Evolutionary conservation across 345 rosid species (phyloP).

Genomic region (Leavenworthia alabamica): DNA sequence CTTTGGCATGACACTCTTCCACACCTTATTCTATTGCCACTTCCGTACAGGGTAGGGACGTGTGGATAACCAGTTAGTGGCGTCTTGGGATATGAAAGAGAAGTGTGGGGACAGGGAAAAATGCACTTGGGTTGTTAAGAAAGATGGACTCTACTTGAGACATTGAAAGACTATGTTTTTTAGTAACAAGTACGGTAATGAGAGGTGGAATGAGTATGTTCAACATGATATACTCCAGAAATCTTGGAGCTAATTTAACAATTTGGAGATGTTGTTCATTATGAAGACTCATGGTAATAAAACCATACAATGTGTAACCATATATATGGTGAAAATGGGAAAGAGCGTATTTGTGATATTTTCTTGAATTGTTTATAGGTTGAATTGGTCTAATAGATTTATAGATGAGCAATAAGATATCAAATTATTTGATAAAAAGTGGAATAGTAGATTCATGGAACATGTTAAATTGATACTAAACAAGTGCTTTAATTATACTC

Average conservation of each 20-base stretch:
- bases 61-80: slow-evolving; percentile 14
- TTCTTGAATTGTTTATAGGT: background rate
- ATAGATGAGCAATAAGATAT: background rate
- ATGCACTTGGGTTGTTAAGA: slow-evolving; percentile 32
- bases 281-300: slow-evolving; percentile 20
- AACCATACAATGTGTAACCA: slow-evolving; percentile 10
- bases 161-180: slow-evolving; percentile 24
- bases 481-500: background rate
- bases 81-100: slow-evolving; percentile 15
- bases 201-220: slow-evolving; percentile 28
- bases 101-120: slow-evolving; percentile 22
- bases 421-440: background rate
- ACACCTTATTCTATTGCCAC: slow-evolving; percentile 22
- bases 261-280: background rate
- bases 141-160: slow-evolving; percentile 29
- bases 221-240: slow-evolving; percentile 18
- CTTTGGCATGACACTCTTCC: slow-evolving; percentile 18
- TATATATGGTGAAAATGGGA: slow-evolving; percentile 9
- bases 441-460: background rate
- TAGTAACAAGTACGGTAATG: slow-evolving; percentile 32
- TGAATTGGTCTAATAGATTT: no score
- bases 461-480: background rate
- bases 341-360: background rate
- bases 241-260: slow-evolving; percentile 22
- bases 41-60: slow-evolving; percentile 28